Base-by-base conservation (phyloP, 2,329 filamentous ascomycete species). In the Alternaria incomplexa region DNA sequence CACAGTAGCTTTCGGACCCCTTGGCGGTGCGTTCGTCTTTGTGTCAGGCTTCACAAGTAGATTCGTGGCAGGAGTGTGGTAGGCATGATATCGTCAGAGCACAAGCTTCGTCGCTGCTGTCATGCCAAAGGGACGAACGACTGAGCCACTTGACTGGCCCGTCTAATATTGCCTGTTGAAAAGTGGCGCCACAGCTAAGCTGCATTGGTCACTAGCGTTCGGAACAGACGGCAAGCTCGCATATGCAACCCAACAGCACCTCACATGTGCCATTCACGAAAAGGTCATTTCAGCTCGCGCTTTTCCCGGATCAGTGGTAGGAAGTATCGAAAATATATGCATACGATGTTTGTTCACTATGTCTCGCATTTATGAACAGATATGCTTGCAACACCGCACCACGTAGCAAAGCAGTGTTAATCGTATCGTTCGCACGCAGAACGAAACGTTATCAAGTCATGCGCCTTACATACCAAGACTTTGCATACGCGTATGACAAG, bases 401-500 rank as follows among this genome's bases (percentile, higher is more conserved):
- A 36, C 15, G 32, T 40, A 32, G 30, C 11, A 26, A 20, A 11
- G 30, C 52, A 44, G 17, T 3, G 17, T 20, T 22, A 3, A 26
- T 20, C 4, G 3, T 7, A 25, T 25, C 11, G 6, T n/a, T 22
- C 23, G 43, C 36, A 15, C 20, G 32, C 20, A 22, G 6, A 51
- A 47, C 28, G 43, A 25, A 12, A 50, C 46, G 20, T n/a, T 62
- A 10, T 40, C 46, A 52, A 61, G 61, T 65, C 64, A 67, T 67
- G 63, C 69, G 61, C 67, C 62, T 64, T 64, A 58, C 22, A 45
- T 67, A 51, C 69, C 67, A 72, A 72, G 69, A 63, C 66, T 52
- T 48, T 43, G 61, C 46, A 62, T 51, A 71, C 70, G 68, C 63
- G 66, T 69, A 65, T 56, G 15, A 56, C 61, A 61, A 53, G 59